Evolutionary conservation across 768 basidiomycete genomes (phyloP), one percentile per base, ranked within the genome.

Genomic region (Pulveroboletus ravenelii): DNA sequence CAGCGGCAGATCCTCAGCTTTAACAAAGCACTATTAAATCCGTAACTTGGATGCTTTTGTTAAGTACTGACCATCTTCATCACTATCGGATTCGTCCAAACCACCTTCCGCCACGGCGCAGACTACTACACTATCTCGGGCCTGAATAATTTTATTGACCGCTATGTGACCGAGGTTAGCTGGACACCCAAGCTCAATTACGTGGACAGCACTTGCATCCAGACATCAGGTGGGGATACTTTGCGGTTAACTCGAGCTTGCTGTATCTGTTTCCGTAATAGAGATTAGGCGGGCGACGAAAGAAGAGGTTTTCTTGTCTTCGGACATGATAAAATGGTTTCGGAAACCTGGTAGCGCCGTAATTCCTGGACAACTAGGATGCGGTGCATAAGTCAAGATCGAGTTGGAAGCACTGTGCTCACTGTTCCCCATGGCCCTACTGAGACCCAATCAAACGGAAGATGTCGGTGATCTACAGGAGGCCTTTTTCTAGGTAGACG

Each of bases 141-240:
- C 63, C 52, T 85, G 84, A 14, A 76, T 65, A 20, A 85, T 73
- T 35, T 68, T 74, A 53, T 76, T 79, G 50, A 84, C 72, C 30
- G 74, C 84, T 81, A 38, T 35, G 61, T 41, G 38, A 48, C 29
- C 13, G 10, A 43, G 9, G 48, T 57, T 39, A 54, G 43, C 20
- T 43, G 20, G 44, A 12, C 10, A 27, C 29, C 17, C 25, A 18
- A 53, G 47, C 29, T 41, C 37, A 10, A 47, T 31, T 39, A 32
- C 5, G 10, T 32, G 17, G 32, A 27, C 10, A 45, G 32, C 8
- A 57, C 54, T 56, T 67, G 69, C 65, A 49, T 72, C 78, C 70
- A 36, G 78, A 78, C 3, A 77, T 67, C 5, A 77, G 62, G 38
- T 71, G 67, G 48, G 75, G 78, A 51, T 78, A 71, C 50, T 62